These are phyloP conservation scores for Westerdykella ornata DNA, from an alignment of 2,329 filamentous ascomycete genomes.

Conservation along the genomic window DNA sequence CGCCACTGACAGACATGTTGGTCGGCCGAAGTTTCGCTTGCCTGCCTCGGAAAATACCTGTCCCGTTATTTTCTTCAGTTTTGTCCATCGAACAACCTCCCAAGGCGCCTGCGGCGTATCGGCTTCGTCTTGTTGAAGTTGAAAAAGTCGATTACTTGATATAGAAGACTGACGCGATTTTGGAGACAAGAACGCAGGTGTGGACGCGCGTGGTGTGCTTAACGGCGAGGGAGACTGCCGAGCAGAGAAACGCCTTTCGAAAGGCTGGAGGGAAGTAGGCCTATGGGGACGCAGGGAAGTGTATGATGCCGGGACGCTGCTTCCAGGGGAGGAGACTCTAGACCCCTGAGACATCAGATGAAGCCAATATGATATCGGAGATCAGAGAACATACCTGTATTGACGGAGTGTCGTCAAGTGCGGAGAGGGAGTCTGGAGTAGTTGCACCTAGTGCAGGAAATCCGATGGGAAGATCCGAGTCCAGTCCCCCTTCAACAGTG, in stretches of 20 bases:
- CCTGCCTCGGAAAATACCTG: constrained; percentile 91
- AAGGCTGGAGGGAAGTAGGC: constrained; percentile 80
- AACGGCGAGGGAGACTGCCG: constrained; percentile 62
- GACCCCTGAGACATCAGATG: constrained; percentile 43
- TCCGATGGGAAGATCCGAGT: constrained; percentile 16
- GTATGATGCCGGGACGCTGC: constrained; percentile 64
- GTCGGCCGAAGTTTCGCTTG: constrained; percentile 83
- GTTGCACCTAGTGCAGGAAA: constrained; percentile 31
- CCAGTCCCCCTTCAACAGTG: constrained; percentile 17
- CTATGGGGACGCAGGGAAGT: constrained; percentile 65
- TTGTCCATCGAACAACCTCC: constrained; percentile 97
- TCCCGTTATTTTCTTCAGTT: constrained; percentile 76
- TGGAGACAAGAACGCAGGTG: constrained; percentile 67
- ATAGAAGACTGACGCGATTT: constrained; percentile 78
- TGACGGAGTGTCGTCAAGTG: constrained; percentile 78
- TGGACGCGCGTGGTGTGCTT: constrained; percentile 59
- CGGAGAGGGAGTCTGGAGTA: constrained; percentile 67
- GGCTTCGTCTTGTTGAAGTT: constrained; percentile 51
- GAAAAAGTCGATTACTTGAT: constrained; percentile 59
- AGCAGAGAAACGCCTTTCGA: constrained; percentile 90
- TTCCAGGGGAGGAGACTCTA: constrained; percentile 57
- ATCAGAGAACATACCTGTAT: constrained; percentile 55
- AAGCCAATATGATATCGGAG: constrained; percentile 26
- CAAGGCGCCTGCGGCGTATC: constrained; percentile 76
- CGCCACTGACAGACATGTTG: constrained; percentile 83